phyloP scores from a whole-genome alignment of 352 stramenopile genomes.

The Phytophthora chlamydospora region DNA sequence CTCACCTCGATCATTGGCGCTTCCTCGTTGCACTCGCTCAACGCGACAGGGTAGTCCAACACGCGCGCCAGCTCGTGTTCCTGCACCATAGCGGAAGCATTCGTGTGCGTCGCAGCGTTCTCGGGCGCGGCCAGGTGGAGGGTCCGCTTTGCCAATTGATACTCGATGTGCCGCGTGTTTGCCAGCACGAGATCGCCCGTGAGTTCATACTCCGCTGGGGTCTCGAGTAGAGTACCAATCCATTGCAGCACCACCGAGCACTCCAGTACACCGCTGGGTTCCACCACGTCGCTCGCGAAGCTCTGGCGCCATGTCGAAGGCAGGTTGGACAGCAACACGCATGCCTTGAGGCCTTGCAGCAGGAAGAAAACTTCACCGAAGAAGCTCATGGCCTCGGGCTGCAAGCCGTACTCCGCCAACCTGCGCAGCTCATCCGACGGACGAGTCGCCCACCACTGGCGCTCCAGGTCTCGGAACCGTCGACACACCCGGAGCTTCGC shows the following conservation, averaged over 20 bases:
- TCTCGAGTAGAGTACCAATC: constrained; percentile 43
- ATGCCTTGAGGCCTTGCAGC: constrained; percentile 61
- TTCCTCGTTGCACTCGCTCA: constrained; percentile 55
- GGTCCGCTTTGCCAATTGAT: constrained; percentile 19
- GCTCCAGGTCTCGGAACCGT: constrained; percentile 40
- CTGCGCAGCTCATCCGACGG: constrained; percentile 30
- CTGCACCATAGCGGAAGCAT: constrained; percentile 11
- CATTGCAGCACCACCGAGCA: constrained; percentile 22
- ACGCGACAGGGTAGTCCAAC: constrained; percentile 70
- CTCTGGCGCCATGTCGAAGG: constrained; percentile 45
- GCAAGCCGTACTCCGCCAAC: constrained; percentile 35
- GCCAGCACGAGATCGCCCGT: constrained; percentile 54
- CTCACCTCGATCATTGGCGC: constrained; percentile 70
- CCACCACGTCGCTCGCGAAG: constrained; percentile 53
- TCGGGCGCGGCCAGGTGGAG: constrained; percentile 22
- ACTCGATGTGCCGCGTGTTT: constrained; percentile 38
- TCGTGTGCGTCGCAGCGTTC: not conserved
- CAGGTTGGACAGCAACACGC: constrained; percentile 74
- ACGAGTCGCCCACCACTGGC: constrained; percentile 38
- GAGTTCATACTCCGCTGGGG: constrained; percentile 54
- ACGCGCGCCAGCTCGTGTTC: constrained; percentile 49
- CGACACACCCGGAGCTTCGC: constrained; percentile 25
- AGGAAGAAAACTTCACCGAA: constrained; percentile 81
- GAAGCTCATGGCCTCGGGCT: constrained; percentile 63
- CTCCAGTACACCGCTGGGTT: constrained; percentile 43